phyloP scores from a whole-genome alignment of 2,329 filamentous ascomycete genomes.

The Fusarium concolor region DNA sequence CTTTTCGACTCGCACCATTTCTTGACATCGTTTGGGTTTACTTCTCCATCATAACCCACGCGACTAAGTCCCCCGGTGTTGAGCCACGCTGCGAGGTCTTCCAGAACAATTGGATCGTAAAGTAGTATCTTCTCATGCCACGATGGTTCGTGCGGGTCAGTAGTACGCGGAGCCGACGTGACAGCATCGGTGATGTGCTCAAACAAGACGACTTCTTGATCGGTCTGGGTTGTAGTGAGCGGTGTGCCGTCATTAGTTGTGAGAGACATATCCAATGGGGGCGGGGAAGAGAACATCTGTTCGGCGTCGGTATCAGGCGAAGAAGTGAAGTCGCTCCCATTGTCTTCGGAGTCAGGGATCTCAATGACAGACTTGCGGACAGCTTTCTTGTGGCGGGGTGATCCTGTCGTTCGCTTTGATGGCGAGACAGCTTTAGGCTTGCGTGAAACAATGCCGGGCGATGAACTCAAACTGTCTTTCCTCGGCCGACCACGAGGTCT shows the following conservation, averaged over 20 bases:
- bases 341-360: conserved; percentile 65
- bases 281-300: conserved; percentile 58
- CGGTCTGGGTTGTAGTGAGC: conserved; percentile 53
- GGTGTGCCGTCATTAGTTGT: conserved; percentile 59
- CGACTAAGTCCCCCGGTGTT: conserved; percentile 76
- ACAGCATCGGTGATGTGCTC: conserved; percentile 67
- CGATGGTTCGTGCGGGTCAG: conserved; percentile 65
- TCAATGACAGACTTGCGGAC: conserved; percentile 52
- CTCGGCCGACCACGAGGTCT: conserved; percentile 56
- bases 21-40: conserved; percentile 75
- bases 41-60: conserved; percentile 74
- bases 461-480: conserved; percentile 47
- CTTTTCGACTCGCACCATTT: conserved; percentile 91
- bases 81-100: conserved; percentile 86
- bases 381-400: conserved; percentile 29
- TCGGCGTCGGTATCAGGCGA: conserved; percentile 53
- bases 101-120: conserved; percentile 89
- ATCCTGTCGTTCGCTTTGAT: conserved; percentile 24
- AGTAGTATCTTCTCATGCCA: conserved; percentile 96
- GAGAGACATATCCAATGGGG: conserved; percentile 56
- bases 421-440: conserved; percentile 17
- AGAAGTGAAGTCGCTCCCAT: conserved; percentile 43
- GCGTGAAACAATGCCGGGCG: background rate
- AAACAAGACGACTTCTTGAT: conserved; percentile 61
- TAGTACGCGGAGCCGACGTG: conserved; percentile 61